Evolutionary conservation across 192 early-diverging fungal genomes (phyloP).

Genomic region (Allomyces javanicus): DNA sequence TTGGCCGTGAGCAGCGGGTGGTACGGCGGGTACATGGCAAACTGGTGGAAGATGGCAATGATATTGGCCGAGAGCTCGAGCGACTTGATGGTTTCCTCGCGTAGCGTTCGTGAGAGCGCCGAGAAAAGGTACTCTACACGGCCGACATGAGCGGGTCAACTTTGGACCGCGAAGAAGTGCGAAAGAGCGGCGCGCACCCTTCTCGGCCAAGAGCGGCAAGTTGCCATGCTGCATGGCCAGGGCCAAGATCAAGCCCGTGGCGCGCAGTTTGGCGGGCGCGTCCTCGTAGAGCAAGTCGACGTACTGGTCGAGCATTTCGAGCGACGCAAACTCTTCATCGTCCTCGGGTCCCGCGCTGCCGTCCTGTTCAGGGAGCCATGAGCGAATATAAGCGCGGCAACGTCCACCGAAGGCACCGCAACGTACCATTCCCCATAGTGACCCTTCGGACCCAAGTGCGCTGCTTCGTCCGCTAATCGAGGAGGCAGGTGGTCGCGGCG

Average conservation of each 20-base stretch:
- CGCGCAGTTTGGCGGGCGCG: slow-evolving; percentile 3
- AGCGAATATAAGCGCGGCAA: no score
- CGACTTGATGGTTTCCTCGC: slow-evolving; percentile 28
- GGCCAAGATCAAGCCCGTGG: slow-evolving; percentile 1
- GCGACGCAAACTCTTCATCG: neutral
- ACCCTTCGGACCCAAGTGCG: neutral
- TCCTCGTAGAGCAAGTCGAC: slow-evolving; percentile 8
- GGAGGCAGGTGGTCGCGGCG: neutral
- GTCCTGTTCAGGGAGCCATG: no score
- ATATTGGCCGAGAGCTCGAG: slow-evolving; percentile 35
- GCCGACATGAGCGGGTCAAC: neutral
- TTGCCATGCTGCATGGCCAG: neutral
- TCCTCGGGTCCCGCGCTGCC: neutral
- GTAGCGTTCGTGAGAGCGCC: slow-evolving; percentile 29
- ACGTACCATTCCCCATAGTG: no score
- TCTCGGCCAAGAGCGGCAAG: neutral
- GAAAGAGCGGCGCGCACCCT: neutral
- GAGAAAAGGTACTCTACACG: slow-evolving; percentile 11
- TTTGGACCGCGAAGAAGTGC: neutral
- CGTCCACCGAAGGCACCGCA: no score
- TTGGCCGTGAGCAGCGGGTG: slow-evolving; percentile 29
- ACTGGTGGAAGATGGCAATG: slow-evolving; percentile 32
- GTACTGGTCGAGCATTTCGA: slow-evolving; percentile 4
- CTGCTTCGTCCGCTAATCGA: neutral
- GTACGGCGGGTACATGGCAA: slow-evolving; percentile 31